Percentiles rank a stretch among this genome's conserved stretches.
phyloP scores from a whole-genome alignment of 2,329 filamentous ascomycete species.

The Trichoderma simmonsii region DNA sequence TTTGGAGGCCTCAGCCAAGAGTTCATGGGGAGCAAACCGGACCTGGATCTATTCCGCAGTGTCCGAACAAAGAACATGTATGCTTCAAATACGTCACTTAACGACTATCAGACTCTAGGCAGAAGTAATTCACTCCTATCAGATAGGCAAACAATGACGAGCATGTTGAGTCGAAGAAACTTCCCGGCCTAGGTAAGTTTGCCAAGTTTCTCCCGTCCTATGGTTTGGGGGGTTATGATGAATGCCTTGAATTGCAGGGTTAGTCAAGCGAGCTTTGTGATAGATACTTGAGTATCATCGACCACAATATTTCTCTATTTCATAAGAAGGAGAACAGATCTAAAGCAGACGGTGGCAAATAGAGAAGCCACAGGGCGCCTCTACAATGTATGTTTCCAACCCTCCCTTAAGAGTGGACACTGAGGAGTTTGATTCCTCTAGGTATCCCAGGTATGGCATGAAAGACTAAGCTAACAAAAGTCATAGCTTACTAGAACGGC shows the following conservation, averaged over 20 bases:
- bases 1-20: background rate
- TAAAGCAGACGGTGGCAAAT: too few relatives aligned
- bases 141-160: background rate
- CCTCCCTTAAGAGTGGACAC: background rate
- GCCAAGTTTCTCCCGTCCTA: background rate
- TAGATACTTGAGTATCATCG: background rate
- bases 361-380: too few relatives aligned
- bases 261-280: background rate
- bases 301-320: too few relatives aligned
- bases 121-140: background rate
- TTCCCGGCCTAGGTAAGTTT: background rate
- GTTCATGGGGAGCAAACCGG: background rate
- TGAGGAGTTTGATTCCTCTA: too few relatives aligned
- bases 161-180: background rate
- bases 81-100: background rate
- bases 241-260: background rate
- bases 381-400: background rate
- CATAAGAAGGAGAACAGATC: too few relatives aligned
- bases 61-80: background rate
- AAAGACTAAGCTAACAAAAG: background rate
- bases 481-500: background rate
- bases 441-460: too few relatives aligned
- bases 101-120: background rate
- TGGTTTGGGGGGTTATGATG: background rate
- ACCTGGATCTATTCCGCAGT: background rate